Evolutionary conservation across 768 basidiomycete species (phyloP).

Genomic region (Leccinum aurantiacum): DNA sequence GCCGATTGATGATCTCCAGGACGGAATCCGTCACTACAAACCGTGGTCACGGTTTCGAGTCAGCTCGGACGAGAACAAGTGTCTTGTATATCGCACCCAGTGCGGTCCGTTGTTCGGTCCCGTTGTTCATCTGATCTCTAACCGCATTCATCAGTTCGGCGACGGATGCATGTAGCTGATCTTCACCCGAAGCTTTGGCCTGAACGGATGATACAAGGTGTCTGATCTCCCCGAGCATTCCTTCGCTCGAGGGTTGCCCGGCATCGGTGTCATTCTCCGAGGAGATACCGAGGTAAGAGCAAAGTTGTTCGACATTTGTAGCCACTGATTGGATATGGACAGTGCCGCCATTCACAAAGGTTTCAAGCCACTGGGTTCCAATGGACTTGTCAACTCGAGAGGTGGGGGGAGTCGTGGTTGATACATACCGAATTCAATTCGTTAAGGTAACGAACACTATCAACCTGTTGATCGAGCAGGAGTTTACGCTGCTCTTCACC

Average conservation of each 20-base stretch:
- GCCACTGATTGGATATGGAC: constrained; percentile 67
- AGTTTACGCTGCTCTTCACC: constrained; percentile 48
- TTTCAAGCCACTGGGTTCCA: constrained; percentile 68
- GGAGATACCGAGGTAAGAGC: constrained; percentile 48
- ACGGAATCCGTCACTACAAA: constrained; percentile 56
- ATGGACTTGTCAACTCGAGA: background rate
- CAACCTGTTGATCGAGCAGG: constrained; percentile 65
- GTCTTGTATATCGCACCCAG: constrained; percentile 33
- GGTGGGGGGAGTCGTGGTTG: background rate
- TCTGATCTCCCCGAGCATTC: constrained; percentile 37
- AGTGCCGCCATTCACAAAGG: constrained; percentile 76
- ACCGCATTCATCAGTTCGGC: constrained; percentile 39
- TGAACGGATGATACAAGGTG: constrained; percentile 34
- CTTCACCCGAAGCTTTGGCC: constrained; percentile 32
- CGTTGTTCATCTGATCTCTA: constrained; percentile 40
- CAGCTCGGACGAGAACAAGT: constrained; percentile 6
- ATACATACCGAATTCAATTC: constrained; percentile 40
- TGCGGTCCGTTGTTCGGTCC: constrained; percentile 41
- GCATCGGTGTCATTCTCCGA: constrained; percentile 19
- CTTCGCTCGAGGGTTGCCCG: constrained; percentile 16
- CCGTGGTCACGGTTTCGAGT: constrained; percentile 2
- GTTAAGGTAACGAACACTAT: constrained; percentile 68
- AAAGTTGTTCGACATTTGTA: constrained; percentile 59
- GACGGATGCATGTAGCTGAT: constrained; percentile 34
- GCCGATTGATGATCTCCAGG: constrained; percentile 61